Evolutionary conservation across 345 rosid species (phyloP).

Genomic region (Syzygium grande): DNA sequence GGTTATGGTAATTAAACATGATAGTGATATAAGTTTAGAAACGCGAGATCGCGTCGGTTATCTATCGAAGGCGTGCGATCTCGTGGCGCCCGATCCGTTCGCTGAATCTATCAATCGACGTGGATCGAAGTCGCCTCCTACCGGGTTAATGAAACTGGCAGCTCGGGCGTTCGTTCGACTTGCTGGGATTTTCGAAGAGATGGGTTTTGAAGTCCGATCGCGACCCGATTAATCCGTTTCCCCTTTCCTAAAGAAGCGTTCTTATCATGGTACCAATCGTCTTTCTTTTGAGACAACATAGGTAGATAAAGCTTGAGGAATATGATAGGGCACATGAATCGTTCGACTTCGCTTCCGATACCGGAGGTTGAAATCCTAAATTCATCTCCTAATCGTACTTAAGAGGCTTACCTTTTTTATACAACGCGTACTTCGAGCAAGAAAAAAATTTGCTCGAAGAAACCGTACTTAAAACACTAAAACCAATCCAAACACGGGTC

Average conservation of each 20-base stretch:
- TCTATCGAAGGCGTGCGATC: background rate
- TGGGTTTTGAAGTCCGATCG: background rate
- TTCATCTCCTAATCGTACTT: background rate
- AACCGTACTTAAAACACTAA: background rate
- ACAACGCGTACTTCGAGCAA: rapidly evolving
- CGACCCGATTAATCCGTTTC: rapidly evolving
- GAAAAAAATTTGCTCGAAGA: background rate
- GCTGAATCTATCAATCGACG: background rate
- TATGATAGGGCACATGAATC: rapidly evolving
- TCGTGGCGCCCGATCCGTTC: background rate
- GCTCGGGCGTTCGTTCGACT: rapidly evolving
- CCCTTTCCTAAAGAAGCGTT: rapidly evolving
- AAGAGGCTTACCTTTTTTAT: background rate
- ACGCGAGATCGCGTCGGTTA: background rate
- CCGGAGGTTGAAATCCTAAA: background rate
- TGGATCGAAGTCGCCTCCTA: no score
- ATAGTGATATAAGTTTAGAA: background rate
- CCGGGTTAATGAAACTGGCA: rapidly evolving
- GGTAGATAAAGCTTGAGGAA: no score
- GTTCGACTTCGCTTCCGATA: background rate
- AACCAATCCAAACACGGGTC: background rate
- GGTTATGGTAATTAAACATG: background rate
- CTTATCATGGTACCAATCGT: rapidly evolving
- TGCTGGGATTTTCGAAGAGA: background rate
- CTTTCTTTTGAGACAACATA: background rate